Base-by-base conservation (phyloP, 371 early-diverging fungal genomes). In the Mucor sp. region DNA sequence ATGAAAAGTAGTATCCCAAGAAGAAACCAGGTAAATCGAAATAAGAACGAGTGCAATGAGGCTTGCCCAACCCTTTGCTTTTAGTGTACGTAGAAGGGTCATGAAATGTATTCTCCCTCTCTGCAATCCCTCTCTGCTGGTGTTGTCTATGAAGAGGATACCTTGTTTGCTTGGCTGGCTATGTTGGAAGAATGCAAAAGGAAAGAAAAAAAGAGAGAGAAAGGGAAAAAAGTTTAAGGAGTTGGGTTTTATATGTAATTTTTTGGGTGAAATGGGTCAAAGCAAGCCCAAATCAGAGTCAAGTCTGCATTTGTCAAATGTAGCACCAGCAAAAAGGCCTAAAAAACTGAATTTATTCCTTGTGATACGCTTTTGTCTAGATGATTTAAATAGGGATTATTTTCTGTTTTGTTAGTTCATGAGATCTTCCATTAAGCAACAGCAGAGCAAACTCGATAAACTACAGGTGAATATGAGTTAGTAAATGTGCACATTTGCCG, bases 371-470 rank as follows among this genome's bases (percentile, higher is more conserved):
- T 4, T n/a, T 25, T 50, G 50, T 50, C 50, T 50, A 50, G 23
- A 50, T 23, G 23, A 12, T 50, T 50, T 23, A 23, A 50, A 23
- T 50, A 25, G 4, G 14, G 21, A 4, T 50, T 23, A 4, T 23
- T 8, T 23, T 6, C 30, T n/a, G n/a, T n/a, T n/a, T 44, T 14
- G 33, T 33, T 44, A 61, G 30, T 30, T 21, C 43, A 33, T 37
- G 39, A 60, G 50, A 25, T 61, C 62, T 21, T 62, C 68, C 39
- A 67, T 28, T 21, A 55, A 53, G 44, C 68, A 62, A 47, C 68
- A 67, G 32, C 62, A 62, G 21, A 62, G 41, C 33, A 68, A 60
- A 62, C 58, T 27, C 1, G 62, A 55, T 21, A 61, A 48, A 44
- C 68, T 62, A 58, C 1, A 33, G 12, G 9, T 25, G 11, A 21